A percentile compares a stretch with the other conserved stretches of the same genome.
Evolutionary conservation across 2,329 filamentous ascomycete genomes (phyloP).

Genomic region (Plectosphaerella cucumerina): DNA sequence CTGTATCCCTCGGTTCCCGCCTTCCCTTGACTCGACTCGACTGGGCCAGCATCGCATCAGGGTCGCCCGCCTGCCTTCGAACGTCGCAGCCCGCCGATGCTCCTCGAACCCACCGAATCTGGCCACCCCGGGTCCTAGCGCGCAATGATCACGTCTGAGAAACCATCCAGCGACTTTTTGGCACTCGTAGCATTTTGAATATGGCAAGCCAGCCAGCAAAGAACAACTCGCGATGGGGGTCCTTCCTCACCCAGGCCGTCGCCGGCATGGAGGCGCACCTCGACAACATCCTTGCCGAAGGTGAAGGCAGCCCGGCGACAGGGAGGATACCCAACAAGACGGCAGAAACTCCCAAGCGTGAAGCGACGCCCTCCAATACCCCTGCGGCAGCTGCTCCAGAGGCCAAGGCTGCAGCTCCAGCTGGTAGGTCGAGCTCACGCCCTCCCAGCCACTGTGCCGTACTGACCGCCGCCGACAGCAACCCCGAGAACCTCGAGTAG

Average conservation of each 20-base stretch:
- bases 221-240: conserved; percentile 56
- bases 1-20: not conserved
- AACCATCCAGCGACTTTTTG: not conserved
- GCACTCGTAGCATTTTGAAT: not conserved
- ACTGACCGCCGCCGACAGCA: conserved; percentile 19
- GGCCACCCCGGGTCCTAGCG: not conserved
- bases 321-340: conserved; percentile 1
- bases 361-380: conserved; percentile 15
- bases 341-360: conserved; percentile 27
- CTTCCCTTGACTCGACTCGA: not conserved
- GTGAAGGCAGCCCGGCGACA: conserved; percentile 40
- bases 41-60: not conserved
- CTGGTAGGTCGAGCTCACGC: not conserved
- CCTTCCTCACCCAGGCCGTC: conserved; percentile 83
- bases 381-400: conserved; percentile 10
- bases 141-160: not conserved
- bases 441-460: no score
- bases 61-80: not conserved
- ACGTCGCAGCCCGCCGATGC: not conserved
- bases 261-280: conserved; percentile 90
- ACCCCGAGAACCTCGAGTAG: conserved; percentile 62
- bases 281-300: conserved; percentile 85
- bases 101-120: not conserved
- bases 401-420: conserved; percentile 8
- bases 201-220: not conserved